Evolutionary conservation across 2,329 filamentous ascomycete species (phyloP).

Genomic region (Myriosclerotinia scirpicola): DNA sequence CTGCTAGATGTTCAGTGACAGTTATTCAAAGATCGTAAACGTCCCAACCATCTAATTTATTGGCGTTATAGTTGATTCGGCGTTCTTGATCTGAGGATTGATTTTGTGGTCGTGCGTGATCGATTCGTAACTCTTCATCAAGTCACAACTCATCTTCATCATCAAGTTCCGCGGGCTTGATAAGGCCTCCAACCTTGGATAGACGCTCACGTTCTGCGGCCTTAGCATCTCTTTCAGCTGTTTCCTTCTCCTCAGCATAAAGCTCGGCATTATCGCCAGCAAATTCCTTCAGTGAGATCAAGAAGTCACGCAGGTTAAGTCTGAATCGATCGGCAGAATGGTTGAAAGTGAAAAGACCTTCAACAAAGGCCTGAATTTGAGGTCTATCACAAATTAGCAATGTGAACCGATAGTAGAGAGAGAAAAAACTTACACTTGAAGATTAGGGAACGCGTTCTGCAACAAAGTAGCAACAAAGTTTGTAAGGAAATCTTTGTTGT

Average conservation of each 20-base stretch:
- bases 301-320: slow-evolving; percentile 90
- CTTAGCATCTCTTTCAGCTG: slow-evolving; percentile 81
- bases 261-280: slow-evolving; percentile 93
- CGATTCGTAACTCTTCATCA: slow-evolving; percentile 62
- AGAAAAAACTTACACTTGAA: slow-evolving; percentile 69
- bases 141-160: slow-evolving; percentile 88
- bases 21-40: slow-evolving; percentile 58
- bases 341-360: slow-evolving; percentile 84
- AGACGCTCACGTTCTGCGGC: slow-evolving; percentile 86
- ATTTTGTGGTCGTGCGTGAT: slow-evolving; percentile 44
- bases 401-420: not conserved
- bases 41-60: slow-evolving; percentile 62
- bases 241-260: slow-evolving; percentile 91
- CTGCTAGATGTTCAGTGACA: slow-evolving; percentile 10
- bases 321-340: slow-evolving; percentile 93
- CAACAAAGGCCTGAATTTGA: slow-evolving; percentile 88
- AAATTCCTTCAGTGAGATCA: slow-evolving; percentile 97
- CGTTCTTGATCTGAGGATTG: slow-evolving; percentile 1
- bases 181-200: slow-evolving; percentile 90
- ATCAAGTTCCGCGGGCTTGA: slow-evolving; percentile 97
- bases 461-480: slow-evolving; percentile 84
- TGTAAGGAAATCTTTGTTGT: slow-evolving; percentile 86
- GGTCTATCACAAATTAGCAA: slow-evolving; percentile 54
- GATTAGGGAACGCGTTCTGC: slow-evolving; percentile 88
- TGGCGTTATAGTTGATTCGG: slow-evolving; percentile 28